Conservation (phyloP, 768 basidiomycete species). For the Lactarius tabidus region DNA sequence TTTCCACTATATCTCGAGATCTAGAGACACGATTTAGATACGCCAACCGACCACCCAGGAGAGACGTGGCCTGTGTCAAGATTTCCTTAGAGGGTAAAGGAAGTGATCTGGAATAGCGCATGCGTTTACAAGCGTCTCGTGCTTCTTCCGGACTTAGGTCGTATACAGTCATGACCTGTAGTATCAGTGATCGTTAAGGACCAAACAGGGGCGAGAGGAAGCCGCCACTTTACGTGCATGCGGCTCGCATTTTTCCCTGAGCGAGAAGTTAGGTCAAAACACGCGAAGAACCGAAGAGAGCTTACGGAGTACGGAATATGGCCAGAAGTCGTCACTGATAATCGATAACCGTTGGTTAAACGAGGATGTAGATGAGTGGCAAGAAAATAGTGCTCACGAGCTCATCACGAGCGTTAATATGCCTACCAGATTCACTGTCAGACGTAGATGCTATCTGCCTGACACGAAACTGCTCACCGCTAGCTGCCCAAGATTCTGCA, state of each 20-base stretch:
- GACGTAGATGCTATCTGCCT: conserved; percentile 14
- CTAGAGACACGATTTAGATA: conserved; percentile 66
- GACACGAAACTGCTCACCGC: conserved; percentile 43
- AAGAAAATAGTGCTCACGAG: conserved; percentile 44
- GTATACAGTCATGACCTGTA: conserved; percentile 62
- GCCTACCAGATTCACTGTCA: conserved; percentile 38
- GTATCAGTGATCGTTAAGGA: conserved; percentile 1
- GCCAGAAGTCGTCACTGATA: conserved; percentile 80
- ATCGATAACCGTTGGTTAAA: neutral
- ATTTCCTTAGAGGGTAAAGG: conserved; percentile 35
- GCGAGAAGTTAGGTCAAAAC: conserved; percentile 20
- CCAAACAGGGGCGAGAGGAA: neutral
- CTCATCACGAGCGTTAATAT: conserved; percentile 77
- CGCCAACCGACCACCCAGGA: conserved; percentile 77
- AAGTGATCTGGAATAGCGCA: conserved; percentile 44
- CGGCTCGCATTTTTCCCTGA: conserved; percentile 65
- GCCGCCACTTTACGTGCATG: conserved; percentile 53
- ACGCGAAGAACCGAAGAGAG: neutral
- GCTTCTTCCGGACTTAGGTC: conserved; percentile 64
- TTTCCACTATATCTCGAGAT: conserved; percentile 54
- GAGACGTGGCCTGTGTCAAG: conserved; percentile 46
- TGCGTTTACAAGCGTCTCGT: conserved; percentile 48
- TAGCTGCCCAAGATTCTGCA: conserved; percentile 82
- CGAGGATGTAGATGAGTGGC: neutral
- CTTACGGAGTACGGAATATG: conserved; percentile 62